These are phyloP conservation scores for Calonectria pauciramosa DNA, from an alignment of 2,329 filamentous ascomycete species.

Conservation along the genomic window DNA sequence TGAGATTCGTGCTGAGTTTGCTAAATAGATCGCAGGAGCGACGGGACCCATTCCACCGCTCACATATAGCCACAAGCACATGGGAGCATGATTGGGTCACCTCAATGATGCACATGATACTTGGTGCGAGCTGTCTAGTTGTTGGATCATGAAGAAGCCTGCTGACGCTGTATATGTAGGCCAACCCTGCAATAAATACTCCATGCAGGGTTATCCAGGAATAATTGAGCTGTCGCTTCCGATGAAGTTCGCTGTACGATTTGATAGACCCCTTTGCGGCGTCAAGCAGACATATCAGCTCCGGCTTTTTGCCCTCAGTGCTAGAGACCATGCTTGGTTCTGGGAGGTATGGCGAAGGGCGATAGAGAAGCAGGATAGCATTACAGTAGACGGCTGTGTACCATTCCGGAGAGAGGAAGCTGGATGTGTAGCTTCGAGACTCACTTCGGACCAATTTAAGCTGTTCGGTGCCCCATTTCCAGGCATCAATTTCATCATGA, in stretches of 20 bases:
- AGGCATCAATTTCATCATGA: constrained; percentile 14
- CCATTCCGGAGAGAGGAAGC: constrained; percentile 17
- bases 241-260: constrained; percentile 20
- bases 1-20: constrained; percentile 13
- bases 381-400: constrained; percentile 21
- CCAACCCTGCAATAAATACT: constrained; percentile 19
- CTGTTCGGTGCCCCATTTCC: constrained; percentile 5
- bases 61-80: constrained; percentile 23
- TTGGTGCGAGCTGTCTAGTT: neutral
- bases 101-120: constrained; percentile 14
- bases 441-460: neutral
- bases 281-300: constrained; percentile 3
- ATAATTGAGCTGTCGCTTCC: constrained; percentile 22
- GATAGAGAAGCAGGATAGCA: constrained; percentile 24
- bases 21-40: constrained; percentile 23
- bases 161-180: constrained; percentile 9
- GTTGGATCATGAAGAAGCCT: constrained; percentile 4
- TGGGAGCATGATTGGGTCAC: constrained; percentile 13
- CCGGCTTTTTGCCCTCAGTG: neutral
- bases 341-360: constrained; percentile 21
- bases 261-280: constrained; percentile 12
- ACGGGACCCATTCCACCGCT: constrained; percentile 23
- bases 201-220: constrained; percentile 29
- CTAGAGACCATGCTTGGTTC: neutral
- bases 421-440: neutral